Percentiles rank a stretch among this genome's conserved stretches.
These are phyloP conservation scores for Telfairia occidentalis DNA, from an alignment of 331 rosid genomes.

Conservation along the genomic window DNA sequence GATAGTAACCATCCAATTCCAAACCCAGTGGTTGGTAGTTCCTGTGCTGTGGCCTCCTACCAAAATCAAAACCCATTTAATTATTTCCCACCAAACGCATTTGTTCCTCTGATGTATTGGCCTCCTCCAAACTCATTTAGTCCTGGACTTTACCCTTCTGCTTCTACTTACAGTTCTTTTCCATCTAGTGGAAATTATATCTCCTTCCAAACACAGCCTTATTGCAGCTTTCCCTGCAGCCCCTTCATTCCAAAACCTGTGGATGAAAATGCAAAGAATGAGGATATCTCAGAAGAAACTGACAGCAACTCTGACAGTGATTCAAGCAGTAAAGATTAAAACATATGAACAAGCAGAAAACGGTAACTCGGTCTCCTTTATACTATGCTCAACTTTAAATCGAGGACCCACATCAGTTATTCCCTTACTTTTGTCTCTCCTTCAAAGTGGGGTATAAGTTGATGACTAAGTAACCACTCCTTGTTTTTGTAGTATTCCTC, in stretches of 20 bases:
- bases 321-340: conserved; percentile 33
- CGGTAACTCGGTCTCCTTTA: conserved; percentile 3
- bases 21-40: conserved; percentile 20
- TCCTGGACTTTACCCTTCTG: conserved; percentile 35
- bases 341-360: conserved; percentile 19
- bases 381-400: neutral
- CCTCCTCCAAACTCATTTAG: conserved; percentile 53
- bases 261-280: conserved; percentile 33
- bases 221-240: conserved; percentile 25
- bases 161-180: conserved; percentile 40
- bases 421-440: neutral
- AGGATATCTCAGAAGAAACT: conserved; percentile 22
- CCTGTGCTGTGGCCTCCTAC: conserved; percentile 23
- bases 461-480: neutral
- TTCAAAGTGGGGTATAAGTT: neutral
- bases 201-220: conserved; percentile 44
- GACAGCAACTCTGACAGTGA: conserved; percentile 37
- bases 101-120: conserved; percentile 71
- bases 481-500: neutral
- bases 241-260: conserved; percentile 22
- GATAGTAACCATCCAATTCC: conserved; percentile 16
- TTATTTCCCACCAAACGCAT: conserved; percentile 41
- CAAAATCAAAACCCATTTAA: conserved; percentile 26
- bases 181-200: conserved; percentile 40
- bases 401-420: neutral